Evolutionary conservation across 2,329 filamentous ascomycete species (phyloP), one percentile per base, ranked within the genome.

Genomic region (Verticillium nonalfalfae): DNA sequence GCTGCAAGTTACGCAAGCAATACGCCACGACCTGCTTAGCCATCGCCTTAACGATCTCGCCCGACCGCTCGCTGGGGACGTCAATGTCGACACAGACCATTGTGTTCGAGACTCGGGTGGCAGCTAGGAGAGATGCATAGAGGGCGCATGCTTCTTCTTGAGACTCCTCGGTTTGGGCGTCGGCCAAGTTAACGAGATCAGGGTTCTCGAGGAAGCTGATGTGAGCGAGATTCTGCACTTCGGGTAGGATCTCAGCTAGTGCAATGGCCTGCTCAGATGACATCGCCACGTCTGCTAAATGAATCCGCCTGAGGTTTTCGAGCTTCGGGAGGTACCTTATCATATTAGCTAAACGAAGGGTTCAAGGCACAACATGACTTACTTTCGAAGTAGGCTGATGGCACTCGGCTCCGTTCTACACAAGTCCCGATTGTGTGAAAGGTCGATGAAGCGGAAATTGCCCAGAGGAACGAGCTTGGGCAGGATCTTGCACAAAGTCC

Each of bases 11-110:
- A 61, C 90, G 87, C 64, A 99, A 81, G 65, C 91, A 97, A 74
- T 97, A 97, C 0, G 92, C 94, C 54, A 97, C 89, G n/a, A 97
- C 90, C 73, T 97, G 93, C 70, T 94, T 96, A 0, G 93, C 93
- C 67, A 97, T 82, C 3, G 93, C 93, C 74, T 93, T 96, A 68
- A 97, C 90, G 31, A 97, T 85, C 72, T 97, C 95, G 60, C 90
- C 91, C n/a, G 90, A 90, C 61, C 91, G 87, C 26, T 87, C 81
- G 36, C 83, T 87, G 0, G 94, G 95, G 2, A 96, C 88, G 68
- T 98, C 93, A 62, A 98, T 91, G 71, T 98, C 95, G 63, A 99
- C 85, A 62, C 92, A 94, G 35, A 98, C 87, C 36, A 99, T 83
- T 14, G 89, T 90, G 58, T 86, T 85, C 1, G 93, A 97, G 0